Base-by-base conservation (phyloP, 176 grass and related monocot species). In the Pharus latifolius region DNA sequence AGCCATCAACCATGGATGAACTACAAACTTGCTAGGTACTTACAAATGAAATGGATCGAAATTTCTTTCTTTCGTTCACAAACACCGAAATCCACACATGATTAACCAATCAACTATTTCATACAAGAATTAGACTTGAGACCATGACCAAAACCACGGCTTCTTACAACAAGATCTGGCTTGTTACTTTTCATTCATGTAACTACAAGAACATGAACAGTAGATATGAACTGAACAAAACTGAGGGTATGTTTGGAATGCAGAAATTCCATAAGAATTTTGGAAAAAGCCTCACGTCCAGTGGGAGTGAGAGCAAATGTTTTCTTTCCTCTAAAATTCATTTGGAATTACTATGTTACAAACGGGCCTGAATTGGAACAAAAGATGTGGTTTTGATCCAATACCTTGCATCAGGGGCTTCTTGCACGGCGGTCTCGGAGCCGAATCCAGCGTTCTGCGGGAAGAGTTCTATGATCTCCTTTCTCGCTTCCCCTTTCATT, bases 381-480 rank as follows among this genome's bases (percentile, higher is more conserved):
- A 75, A 53, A 43, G 51, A 43, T 23, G 25, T 50, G 53, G 2
- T 1, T 30, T 30, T 49, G 1, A 6, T 1, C 34, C 16, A 67
- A 12, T 84, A 80, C 75, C 88, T 74, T 3, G 68, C 72, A 85
- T 69, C 58, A 49, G 49, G 14, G 22, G 28, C 33, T 31, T 31
- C 42, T 31, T 68, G 41, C 14, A 7, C 20, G 18, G 19, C 63
- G 22, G 37, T 30, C 24, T 38, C 60, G 13, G 70, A 23, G 70
- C 53, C 47, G 43, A 88, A 92, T 25, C 78, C 89, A 6, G 76
- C 16, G 60, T 69, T 76, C 79, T 91, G 91, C 17, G 91, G 88
- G 67, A 88, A 91, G 33, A 96, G 71, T 12, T 85, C 82, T 84
- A 87, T 84, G 30, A 56, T 80, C 65, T 65, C 73, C 58, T 77